Percentiles rank a stretch among this genome's conserved stretches.
Evolutionary conservation across 345 rosid species (phyloP).

Genomic region (Physaria fendleri): DNA sequence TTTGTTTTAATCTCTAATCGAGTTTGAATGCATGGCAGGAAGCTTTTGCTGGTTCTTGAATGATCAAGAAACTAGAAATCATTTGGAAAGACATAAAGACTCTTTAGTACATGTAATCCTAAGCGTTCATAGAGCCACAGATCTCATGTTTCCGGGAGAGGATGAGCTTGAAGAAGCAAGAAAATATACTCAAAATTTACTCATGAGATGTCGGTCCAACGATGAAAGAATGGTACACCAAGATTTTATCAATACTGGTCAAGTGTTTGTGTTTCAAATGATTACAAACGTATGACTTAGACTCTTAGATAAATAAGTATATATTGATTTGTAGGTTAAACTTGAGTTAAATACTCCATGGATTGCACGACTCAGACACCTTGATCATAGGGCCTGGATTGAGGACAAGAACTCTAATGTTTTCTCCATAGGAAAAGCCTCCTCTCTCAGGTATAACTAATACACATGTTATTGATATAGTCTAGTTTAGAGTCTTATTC

Average conservation of each 20-base stretch:
- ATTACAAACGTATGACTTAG: too few relatives aligned
- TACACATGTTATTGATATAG: too few relatives aligned
- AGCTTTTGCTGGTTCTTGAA: slow-evolving; percentile 51
- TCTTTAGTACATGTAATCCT: slow-evolving; percentile 32
- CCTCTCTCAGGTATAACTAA: too few relatives aligned
- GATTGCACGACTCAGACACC: slow-evolving; percentile 50
- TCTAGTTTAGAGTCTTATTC: too few relatives aligned
- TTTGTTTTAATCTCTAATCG: too few relatives aligned
- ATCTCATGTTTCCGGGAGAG: slow-evolving; percentile 49
- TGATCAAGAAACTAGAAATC: slow-evolving; percentile 25
- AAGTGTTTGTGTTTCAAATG: too few relatives aligned
- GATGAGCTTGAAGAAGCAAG: slow-evolving; percentile 41
- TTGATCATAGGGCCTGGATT: slow-evolving; percentile 57
- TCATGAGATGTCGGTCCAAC: too few relatives aligned
- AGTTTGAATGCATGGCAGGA: too few relatives aligned
- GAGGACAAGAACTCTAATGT: slow-evolving; percentile 38
- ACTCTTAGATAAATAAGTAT: too few relatives aligned
- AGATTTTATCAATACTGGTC: too few relatives aligned
- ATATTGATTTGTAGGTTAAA: too few relatives aligned
- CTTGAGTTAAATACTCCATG: slow-evolving; percentile 46
- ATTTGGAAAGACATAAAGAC: slow-evolving; percentile 24
- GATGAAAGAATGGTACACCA: too few relatives aligned
- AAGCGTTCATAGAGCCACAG: slow-evolving; percentile 49
- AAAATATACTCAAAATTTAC: slow-evolving; percentile 35
- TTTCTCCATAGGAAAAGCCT: slow-evolving; percentile 46